Evolutionary conservation across 208 protist species (phyloP), one percentile per base, ranked within the genome.

Genomic region (Lotmaria passim): DNA sequence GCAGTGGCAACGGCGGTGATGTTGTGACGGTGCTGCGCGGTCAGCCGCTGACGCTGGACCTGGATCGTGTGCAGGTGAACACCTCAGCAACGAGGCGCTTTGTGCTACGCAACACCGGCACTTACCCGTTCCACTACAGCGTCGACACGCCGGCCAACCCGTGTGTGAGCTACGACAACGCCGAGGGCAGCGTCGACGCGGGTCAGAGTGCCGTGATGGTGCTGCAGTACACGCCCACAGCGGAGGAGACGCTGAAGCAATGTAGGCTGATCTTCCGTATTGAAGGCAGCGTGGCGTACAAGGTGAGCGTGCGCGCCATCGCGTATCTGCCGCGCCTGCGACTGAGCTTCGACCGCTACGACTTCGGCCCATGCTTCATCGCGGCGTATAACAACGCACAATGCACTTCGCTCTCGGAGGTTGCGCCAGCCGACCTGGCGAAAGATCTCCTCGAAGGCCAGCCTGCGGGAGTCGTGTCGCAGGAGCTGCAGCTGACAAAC

Each of bases 51-150:
- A 8, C 73, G 28, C 71, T 98, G 36, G 89, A 98, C 52, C 90
- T 99, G 48, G 94, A 93, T 24, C 86, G 93, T 26, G 93, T 98
- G 21, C 96, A 99, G 62, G 87, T 98, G 41, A 94, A 98, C 81
- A 83, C 90, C 46, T 78, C 64, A 10, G 73, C 83, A 1, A 66
- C 76, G 53, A 87, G 89, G 33, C 73, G 84, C 43, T 84, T 99
- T 55, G 70, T 90, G 3, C 47, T 99, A 30, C 64, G 79, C 36
- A 99, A 99, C 89, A 86, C 81, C 0, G 96, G 98, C 41, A 85
- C 90, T 58, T 91, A 91, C 77, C 21, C 83, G 1, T 91, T 98
- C 33, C 93, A 98, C 63, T 98, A 92, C 79, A 56, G 50, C 26
- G 76, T 93, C 12, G 48, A 75, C 33, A 58, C 78, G 31, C 83